A percentile compares a stretch with the other conserved stretches of the same genome.
phyloP scores from a whole-genome alignment of 352 stramenopile species.

The Globisporangium orthogonon region DNA sequence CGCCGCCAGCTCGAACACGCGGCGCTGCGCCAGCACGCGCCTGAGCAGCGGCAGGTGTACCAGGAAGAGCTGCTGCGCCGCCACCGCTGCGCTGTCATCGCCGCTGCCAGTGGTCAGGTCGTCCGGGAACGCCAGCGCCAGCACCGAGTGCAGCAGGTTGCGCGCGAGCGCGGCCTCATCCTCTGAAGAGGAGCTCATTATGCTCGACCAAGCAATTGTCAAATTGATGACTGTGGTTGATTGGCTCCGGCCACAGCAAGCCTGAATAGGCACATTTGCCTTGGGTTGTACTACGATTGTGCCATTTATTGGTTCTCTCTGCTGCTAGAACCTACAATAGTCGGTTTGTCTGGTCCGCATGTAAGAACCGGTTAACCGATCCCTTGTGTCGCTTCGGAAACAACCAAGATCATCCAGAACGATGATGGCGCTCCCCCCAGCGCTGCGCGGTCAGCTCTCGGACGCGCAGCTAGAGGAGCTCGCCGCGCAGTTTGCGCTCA shows the following conservation, averaged over 20 bases:
- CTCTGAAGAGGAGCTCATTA: not conserved
- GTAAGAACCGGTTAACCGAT: no score
- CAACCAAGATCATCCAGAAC: no score
- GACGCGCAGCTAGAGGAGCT: slow-evolving; percentile 50
- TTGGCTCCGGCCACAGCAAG: no score
- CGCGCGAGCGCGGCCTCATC: slow-evolving; percentile 43
- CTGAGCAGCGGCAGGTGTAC: slow-evolving; percentile 44
- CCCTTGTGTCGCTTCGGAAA: no score
- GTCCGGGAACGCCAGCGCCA: slow-evolving; percentile 64
- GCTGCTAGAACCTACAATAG: no score
- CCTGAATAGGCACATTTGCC: no score
- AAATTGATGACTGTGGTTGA: no score
- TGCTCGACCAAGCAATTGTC: no score
- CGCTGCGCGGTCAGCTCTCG: slow-evolving; percentile 24
- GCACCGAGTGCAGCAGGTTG: slow-evolving; percentile 76
- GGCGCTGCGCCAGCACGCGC: slow-evolving; percentile 45
- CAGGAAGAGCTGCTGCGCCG: slow-evolving; percentile 35
- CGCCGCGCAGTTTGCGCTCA: slow-evolving; percentile 48
- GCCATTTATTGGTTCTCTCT: no score
- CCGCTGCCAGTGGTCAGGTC: slow-evolving; percentile 21
- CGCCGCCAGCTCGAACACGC: slow-evolving; percentile 69
- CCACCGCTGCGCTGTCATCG: slow-evolving; percentile 11
- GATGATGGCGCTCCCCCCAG: not conserved
- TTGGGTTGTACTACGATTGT: no score
- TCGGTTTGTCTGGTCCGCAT: no score